Evolutionary conservation across 1,284 basidiomycete genomes (phyloP).

Genomic region (Gomphus bonarii): DNA sequence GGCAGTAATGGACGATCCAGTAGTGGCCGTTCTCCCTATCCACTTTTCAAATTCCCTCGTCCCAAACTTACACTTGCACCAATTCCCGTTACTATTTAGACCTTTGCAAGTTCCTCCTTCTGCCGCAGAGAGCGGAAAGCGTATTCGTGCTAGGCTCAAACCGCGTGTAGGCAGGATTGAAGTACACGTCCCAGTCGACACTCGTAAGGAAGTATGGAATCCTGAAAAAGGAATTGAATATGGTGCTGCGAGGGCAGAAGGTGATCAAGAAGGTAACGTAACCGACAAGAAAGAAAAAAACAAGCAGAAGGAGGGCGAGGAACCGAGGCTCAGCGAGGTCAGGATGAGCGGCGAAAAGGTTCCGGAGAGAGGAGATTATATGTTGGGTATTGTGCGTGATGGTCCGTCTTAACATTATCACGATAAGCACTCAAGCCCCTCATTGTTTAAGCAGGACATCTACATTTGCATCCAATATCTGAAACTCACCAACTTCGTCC

Average conservation of each 20-base stretch:
- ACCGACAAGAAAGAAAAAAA: slow-evolving; percentile 35
- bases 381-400: slow-evolving; percentile 63
- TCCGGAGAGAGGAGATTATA: slow-evolving; percentile 49
- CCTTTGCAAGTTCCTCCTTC: slow-evolving; percentile 67
- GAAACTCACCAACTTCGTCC: slow-evolving; percentile 73
- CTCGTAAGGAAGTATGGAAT: slow-evolving; percentile 70
- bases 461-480: slow-evolving; percentile 68
- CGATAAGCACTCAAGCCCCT: slow-evolving; percentile 4
- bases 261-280: slow-evolving; percentile 67
- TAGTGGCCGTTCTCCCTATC: slow-evolving; percentile 58
- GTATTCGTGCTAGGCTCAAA: slow-evolving; percentile 62
- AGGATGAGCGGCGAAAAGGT: slow-evolving; percentile 65
- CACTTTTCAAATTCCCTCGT: slow-evolving; percentile 51
- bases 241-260: slow-evolving; percentile 51
- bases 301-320: slow-evolving; percentile 18
- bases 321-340: slow-evolving; percentile 52
- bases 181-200: slow-evolving; percentile 68
- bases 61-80: slow-evolving; percentile 62
- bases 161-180: slow-evolving; percentile 50
- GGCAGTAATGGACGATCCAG: slow-evolving; percentile 49
- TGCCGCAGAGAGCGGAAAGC: slow-evolving; percentile 59
- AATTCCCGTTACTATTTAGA: slow-evolving; percentile 64
- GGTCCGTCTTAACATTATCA: slow-evolving; percentile 32
- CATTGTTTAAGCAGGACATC: slow-evolving; percentile 36
- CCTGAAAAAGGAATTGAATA: slow-evolving; percentile 51